Conservation (phyloP, 139 green algal genomes). For the Coelastrella sp. region DNA sequence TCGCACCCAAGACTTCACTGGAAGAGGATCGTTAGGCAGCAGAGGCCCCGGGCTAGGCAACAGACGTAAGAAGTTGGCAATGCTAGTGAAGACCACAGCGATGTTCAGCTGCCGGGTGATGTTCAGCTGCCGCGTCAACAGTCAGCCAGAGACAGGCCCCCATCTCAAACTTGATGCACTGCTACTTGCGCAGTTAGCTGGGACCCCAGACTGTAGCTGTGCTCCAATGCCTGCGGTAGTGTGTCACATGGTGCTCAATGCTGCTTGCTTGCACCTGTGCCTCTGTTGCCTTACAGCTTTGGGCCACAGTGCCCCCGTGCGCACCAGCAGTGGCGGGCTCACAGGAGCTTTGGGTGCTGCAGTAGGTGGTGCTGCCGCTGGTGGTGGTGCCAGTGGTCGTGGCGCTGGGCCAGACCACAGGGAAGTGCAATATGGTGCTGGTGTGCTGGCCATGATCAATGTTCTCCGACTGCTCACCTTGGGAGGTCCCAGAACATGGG, state of each 20-base stretch:
- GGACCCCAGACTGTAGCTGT: background rate
- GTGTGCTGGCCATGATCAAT: conserved; percentile 47
- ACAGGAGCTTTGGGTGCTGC: background rate
- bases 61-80: conserved; percentile 21
- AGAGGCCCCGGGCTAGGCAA: background rate
- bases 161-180: background rate
- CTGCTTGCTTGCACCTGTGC: background rate
- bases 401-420: conserved; percentile 41
- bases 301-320: background rate
- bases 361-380: background rate
- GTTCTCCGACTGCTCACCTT: conserved; percentile 23
- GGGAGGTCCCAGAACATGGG: conserved; percentile 29
- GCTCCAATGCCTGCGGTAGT: background rate
- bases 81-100: too few species aligned
- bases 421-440: conserved; percentile 35
- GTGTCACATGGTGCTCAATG: background rate
- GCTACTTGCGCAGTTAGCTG: background rate
- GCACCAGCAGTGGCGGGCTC: conserved; percentile 35
- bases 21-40: background rate
- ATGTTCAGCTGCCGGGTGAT: background rate
- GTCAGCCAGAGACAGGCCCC: background rate
- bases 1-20: conserved; percentile 19
- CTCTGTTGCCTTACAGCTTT: conserved; percentile 21
- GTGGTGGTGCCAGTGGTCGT: conserved; percentile 14
- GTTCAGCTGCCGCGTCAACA: background rate